Evolutionary conservation across 1,284 basidiomycete species (phyloP).

Genomic region (Cutaneotrichosporon cavernicola): DNA sequence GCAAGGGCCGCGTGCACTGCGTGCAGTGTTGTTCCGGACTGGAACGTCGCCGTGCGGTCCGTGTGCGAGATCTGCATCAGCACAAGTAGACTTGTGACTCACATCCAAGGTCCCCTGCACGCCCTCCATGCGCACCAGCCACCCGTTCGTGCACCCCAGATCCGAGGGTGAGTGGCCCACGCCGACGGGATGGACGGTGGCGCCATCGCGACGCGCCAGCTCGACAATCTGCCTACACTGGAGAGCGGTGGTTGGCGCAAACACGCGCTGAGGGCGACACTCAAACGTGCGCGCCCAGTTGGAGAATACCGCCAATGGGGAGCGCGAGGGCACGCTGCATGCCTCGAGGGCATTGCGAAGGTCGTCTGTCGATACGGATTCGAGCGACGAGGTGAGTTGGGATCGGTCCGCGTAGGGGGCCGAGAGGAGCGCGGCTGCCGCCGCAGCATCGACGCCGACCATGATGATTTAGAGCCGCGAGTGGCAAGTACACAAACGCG

Average conservation of each 20-base stretch:
- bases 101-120: slow-evolving; percentile 72
- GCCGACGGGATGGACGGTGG: slow-evolving; percentile 76
- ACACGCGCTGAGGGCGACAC: slow-evolving; percentile 59
- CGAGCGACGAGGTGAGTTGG: slow-evolving; percentile 14
- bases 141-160: slow-evolving; percentile 79
- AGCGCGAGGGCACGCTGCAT: slow-evolving; percentile 36
- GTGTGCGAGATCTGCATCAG: slow-evolving; percentile 66
- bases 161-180: slow-evolving; percentile 92
- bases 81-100: slow-evolving; percentile 43
- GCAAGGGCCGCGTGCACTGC: slow-evolving; percentile 66
- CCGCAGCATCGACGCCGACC: slow-evolving; percentile 5
- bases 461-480: background rate
- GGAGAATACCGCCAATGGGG: slow-evolving; percentile 44
- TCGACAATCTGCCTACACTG: slow-evolving; percentile 79
- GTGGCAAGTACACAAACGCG: background rate
- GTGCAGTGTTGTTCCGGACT: slow-evolving; percentile 75
- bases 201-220: slow-evolving; percentile 71
- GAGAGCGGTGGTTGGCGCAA: slow-evolving; percentile 69
- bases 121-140: slow-evolving; percentile 73
- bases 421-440: background rate
- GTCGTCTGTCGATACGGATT: slow-evolving; percentile 10
- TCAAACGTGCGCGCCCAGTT: slow-evolving; percentile 60
- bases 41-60: slow-evolving; percentile 62
- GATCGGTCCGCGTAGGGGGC: background rate
- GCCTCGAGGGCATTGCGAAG: slow-evolving; percentile 33